A percentile compares a stretch with the other conserved stretches of the same genome.
These are phyloP conservation scores for Cladosporium halotolerans DNA, from an alignment of 2,329 filamentous ascomycete species.

Conservation along the genomic window DNA sequence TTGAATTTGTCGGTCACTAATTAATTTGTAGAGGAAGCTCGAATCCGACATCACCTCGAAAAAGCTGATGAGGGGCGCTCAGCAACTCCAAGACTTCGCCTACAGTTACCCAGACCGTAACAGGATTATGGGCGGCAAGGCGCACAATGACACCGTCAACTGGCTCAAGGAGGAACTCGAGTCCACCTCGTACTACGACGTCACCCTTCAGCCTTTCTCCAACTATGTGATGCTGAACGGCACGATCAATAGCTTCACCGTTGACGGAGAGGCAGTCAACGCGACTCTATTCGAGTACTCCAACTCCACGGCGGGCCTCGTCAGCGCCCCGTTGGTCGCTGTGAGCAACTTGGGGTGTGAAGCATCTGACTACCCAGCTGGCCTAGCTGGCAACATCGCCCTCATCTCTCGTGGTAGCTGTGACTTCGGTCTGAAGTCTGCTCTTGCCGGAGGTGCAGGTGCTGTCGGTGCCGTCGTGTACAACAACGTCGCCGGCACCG, in stretches of 20 bases:
- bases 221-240: slow-evolving; percentile 21
- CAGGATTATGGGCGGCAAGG: slow-evolving; percentile 29
- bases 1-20: not conserved
- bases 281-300: slow-evolving; percentile 48
- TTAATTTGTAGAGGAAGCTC: not conserved
- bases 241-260: slow-evolving; percentile 37
- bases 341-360: slow-evolving; percentile 57
- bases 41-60: slow-evolving; percentile 10
- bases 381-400: slow-evolving; percentile 57
- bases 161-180: slow-evolving; percentile 28
- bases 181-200: slow-evolving; percentile 53
- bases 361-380: slow-evolving; percentile 55
- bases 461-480: slow-evolving; percentile 66
- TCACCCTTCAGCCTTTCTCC: slow-evolving; percentile 42
- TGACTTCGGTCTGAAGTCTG: slow-evolving; percentile 66
- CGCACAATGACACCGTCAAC: slow-evolving; percentile 34
- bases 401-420: slow-evolving; percentile 64
- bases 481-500: slow-evolving; percentile 57
- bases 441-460: slow-evolving; percentile 59
- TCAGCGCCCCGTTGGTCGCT: slow-evolving; percentile 44
- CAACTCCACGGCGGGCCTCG: slow-evolving; percentile 13
- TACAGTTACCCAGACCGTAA: slow-evolving; percentile 28
- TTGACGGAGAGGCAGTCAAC: slow-evolving; percentile 53
- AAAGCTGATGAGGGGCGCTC: slow-evolving; percentile 9
- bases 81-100: slow-evolving; percentile 30